Percentiles rank a stretch among this genome's conserved stretches.
These are phyloP conservation scores for Hypoxylon sp. DNA, from an alignment of 2,329 filamentous ascomycete species.

Conservation along the genomic window DNA sequence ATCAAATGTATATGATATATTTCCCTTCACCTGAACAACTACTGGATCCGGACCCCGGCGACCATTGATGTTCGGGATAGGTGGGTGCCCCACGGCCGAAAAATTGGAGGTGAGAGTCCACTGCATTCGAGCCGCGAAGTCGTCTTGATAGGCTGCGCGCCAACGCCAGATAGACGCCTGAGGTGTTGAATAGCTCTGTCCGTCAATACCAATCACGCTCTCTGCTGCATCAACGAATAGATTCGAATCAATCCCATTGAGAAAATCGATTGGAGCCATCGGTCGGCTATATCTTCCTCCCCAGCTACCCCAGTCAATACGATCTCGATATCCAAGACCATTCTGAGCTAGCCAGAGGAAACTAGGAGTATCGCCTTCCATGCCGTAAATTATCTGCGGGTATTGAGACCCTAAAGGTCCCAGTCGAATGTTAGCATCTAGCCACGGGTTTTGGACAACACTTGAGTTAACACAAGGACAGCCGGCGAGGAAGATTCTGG, in stretches of 20 bases:
- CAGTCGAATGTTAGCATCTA: slow-evolving; percentile 14
- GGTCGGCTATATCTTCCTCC: slow-evolving; percentile 25
- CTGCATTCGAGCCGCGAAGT: slow-evolving; percentile 28
- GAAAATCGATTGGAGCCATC: slow-evolving; percentile 6
- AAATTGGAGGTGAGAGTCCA: slow-evolving; percentile 24
- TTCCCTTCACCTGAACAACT: slow-evolving; percentile 2
- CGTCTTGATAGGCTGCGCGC: slow-evolving; percentile 28
- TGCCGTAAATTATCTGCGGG: slow-evolving; percentile 3
- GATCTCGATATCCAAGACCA: slow-evolving; percentile 22
- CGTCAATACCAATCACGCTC: slow-evolving; percentile 19
- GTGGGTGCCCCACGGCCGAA: slow-evolving; percentile 13
- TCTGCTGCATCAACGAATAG: slow-evolving; percentile 22
- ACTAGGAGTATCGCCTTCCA: slow-evolving; percentile 26
- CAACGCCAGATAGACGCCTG: slow-evolving; percentile 33
- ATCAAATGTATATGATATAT: slow-evolving; percentile 18
- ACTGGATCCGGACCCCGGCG: slow-evolving; percentile 11
- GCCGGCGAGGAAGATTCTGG: neutral
- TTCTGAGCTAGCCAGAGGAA: slow-evolving; percentile 24
- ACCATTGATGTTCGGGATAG: slow-evolving; percentile 20
- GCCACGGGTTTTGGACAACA: slow-evolving; percentile 11
- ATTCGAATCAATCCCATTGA: slow-evolving; percentile 16
- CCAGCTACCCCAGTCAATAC: slow-evolving; percentile 25
- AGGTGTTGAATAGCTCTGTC: slow-evolving; percentile 13
- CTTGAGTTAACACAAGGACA: slow-evolving; percentile 2
- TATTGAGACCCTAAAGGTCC: slow-evolving; percentile 11